Evolutionary conservation across 257 asterid species (phyloP), one percentile per base, ranked within the genome.

Genomic region (Nicotiana obtusifolia): DNA sequence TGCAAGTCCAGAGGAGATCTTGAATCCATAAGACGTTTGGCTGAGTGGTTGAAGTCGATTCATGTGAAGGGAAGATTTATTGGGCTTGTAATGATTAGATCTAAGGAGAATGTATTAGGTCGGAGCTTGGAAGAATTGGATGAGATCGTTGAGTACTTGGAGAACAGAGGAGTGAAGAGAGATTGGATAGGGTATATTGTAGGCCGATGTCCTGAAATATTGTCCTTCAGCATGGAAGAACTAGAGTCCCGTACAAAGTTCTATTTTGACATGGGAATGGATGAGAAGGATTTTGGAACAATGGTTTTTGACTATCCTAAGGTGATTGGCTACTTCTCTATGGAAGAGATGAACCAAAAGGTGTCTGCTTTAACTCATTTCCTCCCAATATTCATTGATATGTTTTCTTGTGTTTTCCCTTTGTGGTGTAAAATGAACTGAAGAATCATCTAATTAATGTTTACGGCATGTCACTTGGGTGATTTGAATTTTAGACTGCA

Each of bases 341-440:
- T 91, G 94, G 97, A 94, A 80, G 97, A 95, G 92, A 95, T 94
- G 99, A 90, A 89, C 83, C 92, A 88, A 88, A 91, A 94, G 99
- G 99, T 95, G 87, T 56, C 53, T 64, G 9, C 26, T 73, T 22
- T 71, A 71, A 22, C 78, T n/a, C 52, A 44, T 71, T 47, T 52
- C 56, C 19, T 52, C 30, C 24, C 16, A 24, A 33, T 47, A 37
- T 47, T 73, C 41, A 22, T 73, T 7, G 41, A 49, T 44, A 2
- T 15, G 24, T 24, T 73, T 3, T 47, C 61, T 73, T 47, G 2
- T 10, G 24, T 24, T 62, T 52, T 5, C 20, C 33, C 57, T 5
- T 19, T 28, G 31, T 64, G 57, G 41, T 0, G 15, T 3, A 62
- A 1, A 49, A 44, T 30, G 52, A 24, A 19, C 61, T 28, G 62